phyloP scores from a whole-genome alignment of 495 filamentous ascomycete species.

The Choiromyces venosus region DNA sequence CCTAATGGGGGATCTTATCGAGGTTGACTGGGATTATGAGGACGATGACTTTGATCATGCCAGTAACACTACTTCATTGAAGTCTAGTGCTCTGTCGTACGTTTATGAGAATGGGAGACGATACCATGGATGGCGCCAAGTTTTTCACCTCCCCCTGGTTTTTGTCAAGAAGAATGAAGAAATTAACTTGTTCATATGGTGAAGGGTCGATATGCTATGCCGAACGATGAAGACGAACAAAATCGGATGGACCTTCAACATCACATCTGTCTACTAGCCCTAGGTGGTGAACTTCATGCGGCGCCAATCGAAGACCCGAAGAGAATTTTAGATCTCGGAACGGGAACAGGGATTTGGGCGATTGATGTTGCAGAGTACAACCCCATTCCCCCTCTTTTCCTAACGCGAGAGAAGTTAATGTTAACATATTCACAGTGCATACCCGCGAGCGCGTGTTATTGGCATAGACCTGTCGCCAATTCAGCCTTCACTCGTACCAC shows the following conservation, averaged over 20 bases:
- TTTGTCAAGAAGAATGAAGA: background rate
- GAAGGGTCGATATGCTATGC: slow-evolving; percentile 25
- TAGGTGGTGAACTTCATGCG: slow-evolving; percentile 51
- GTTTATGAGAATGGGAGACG: slow-evolving; percentile 21
- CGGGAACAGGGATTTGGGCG: slow-evolving; percentile 61
- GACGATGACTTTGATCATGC: background rate
- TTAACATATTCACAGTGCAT: slow-evolving; percentile 29
- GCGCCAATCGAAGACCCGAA: slow-evolving; percentile 50
- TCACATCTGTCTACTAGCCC: slow-evolving; percentile 51
- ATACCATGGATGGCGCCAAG: slow-evolving; percentile 25
- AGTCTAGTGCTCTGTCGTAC: slow-evolving; percentile 2
- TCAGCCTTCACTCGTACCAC: slow-evolving; percentile 57
- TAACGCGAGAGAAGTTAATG: background rate
- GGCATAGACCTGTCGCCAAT: slow-evolving; percentile 60
- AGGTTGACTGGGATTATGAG: slow-evolving; percentile 5
- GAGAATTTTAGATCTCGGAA: slow-evolving; percentile 58
- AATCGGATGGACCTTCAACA: slow-evolving; percentile 45
- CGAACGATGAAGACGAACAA: slow-evolving; percentile 31
- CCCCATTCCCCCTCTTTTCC: background rate
- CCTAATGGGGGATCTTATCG: background rate
- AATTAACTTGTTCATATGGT: slow-evolving; percentile 1
- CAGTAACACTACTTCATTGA: slow-evolving; percentile 26
- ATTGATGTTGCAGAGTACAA: slow-evolving; percentile 50
- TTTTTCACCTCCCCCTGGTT: background rate
- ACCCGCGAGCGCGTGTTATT: slow-evolving; percentile 51